A percentile compares a stretch with the other conserved stretches of the same genome.
These are phyloP conservation scores for Talaromyces sp. DNA, from an alignment of 2,329 filamentous ascomycete genomes.

Conservation along the genomic window DNA sequence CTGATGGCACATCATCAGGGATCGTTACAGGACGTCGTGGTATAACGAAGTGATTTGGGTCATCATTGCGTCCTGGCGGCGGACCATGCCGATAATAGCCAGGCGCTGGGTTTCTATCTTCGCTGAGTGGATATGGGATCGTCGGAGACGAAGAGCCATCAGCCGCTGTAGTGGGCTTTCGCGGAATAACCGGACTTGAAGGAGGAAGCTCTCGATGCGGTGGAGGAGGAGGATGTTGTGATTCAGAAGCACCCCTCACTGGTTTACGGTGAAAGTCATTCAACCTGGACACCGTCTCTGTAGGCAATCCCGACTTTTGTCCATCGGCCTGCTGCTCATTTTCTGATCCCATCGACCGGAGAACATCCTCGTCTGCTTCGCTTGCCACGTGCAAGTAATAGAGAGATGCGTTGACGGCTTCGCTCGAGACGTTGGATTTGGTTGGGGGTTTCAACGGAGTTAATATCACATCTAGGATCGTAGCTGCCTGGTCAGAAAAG, in stretches of 20 bases:
- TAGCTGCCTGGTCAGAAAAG: slow-evolving; percentile 10
- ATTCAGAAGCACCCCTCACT: slow-evolving; percentile 17
- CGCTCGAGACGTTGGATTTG: slow-evolving; percentile 74
- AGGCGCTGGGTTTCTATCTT: neutral
- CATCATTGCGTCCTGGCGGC: neutral
- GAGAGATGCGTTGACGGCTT: slow-evolving; percentile 79
- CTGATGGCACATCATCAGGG: too few species aligned
- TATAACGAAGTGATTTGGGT: neutral
- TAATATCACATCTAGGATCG: slow-evolving; percentile 75
- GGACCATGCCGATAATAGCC: neutral
- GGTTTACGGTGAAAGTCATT: slow-evolving; percentile 37
- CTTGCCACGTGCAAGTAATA: slow-evolving; percentile 84
- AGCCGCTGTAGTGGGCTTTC: neutral
- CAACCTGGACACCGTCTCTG: slow-evolving; percentile 24
- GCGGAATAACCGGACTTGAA: neutral
- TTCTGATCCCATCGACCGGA: slow-evolving; percentile 29
- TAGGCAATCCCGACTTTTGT: slow-evolving; percentile 11
- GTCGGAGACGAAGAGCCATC: neutral
- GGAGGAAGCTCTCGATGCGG: slow-evolving; percentile 14
- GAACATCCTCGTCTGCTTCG: slow-evolving; percentile 48
- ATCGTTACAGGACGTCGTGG: slow-evolving; percentile 20
- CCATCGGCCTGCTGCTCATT: slow-evolving; percentile 23
- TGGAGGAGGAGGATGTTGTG: slow-evolving; percentile 8
- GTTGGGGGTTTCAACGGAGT: slow-evolving; percentile 82
- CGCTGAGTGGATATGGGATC: neutral